Evolutionary conservation across 108 stramenopile genomes (phyloP).

Genomic region (Cyclotella cryptica): DNA sequence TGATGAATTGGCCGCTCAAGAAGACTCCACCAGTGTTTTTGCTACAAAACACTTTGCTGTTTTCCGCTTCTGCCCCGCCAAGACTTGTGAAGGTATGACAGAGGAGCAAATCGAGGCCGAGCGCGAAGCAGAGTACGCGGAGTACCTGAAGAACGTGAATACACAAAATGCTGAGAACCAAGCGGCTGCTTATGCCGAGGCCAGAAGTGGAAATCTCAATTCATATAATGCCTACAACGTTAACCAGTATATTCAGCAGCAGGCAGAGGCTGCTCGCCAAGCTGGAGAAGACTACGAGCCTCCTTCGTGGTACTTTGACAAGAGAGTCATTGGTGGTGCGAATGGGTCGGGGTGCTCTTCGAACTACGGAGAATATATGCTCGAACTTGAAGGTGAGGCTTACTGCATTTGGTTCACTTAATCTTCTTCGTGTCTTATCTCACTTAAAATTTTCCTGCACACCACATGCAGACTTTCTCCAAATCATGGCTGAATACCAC

Average conservation of each 20-base stretch:
- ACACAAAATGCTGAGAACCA: constrained; percentile 2
- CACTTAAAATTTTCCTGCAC: too few species aligned
- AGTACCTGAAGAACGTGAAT: not conserved
- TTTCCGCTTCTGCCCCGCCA: constrained; percentile 75
- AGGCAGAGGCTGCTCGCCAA: not conserved
- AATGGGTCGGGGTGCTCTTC: constrained; percentile 61
- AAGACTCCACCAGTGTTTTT: constrained; percentile 57
- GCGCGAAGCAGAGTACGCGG: not conserved
- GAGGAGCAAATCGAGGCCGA: constrained; percentile 11
- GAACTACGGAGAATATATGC: constrained; percentile 81
- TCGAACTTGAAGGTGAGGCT: constrained; percentile 60
- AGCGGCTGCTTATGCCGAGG: not conserved
- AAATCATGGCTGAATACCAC: constrained; percentile 76
- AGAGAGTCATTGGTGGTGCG: constrained; percentile 39
- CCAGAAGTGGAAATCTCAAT: not conserved
- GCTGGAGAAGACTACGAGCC: not conserved
- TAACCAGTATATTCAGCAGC: not conserved
- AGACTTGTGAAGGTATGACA: constrained; percentile 49
- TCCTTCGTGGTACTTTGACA: constrained; percentile 16
- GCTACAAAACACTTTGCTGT: constrained; percentile 74
- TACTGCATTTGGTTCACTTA: not conserved
- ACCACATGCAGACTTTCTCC: constrained; percentile 55
- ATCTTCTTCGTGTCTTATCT: too few species aligned
- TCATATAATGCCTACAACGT: not conserved
- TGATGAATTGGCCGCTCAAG: constrained; percentile 51